phyloP scores from a whole-genome alignment of 345 rosid species.

The Bruguiera gymnorhiza region DNA sequence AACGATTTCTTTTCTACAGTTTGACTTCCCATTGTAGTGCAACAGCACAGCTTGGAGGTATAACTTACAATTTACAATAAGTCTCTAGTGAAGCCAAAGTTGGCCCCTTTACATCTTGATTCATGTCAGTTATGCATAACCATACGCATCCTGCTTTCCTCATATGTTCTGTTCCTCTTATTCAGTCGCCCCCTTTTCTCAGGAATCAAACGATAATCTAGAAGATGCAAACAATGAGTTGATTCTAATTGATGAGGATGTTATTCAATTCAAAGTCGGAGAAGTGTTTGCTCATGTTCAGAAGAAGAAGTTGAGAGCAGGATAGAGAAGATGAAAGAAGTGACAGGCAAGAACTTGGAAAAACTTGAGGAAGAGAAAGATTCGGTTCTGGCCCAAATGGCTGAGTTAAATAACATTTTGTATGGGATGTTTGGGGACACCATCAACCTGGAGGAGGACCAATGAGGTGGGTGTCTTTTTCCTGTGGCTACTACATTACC shows the following conservation, averaged over 20 bases:
- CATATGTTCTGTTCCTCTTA: not conserved
- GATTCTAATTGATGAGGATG: conserved; percentile 86
- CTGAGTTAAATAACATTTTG: conserved; percentile 73
- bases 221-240: conserved; percentile 91
- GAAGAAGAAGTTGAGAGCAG: conserved; percentile 79
- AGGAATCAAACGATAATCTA: conserved; percentile 83
- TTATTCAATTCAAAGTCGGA: conserved; percentile 78
- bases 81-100: too few species aligned
- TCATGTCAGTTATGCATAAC: too few species aligned
- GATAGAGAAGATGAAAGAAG: conserved; percentile 78
- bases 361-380: conserved; percentile 73
- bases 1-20: too few species aligned
- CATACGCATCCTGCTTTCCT: too few species aligned
- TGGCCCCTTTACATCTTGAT: too few species aligned
- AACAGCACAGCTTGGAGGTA: too few species aligned
- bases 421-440: conserved; percentile 85
- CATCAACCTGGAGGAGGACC: conserved; percentile 92
- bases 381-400: conserved; percentile 57
- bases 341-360: conserved; percentile 53
- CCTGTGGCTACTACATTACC: not conserved
- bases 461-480: not conserved
- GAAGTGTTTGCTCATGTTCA: conserved; percentile 88
- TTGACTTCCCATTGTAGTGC: too few species aligned
- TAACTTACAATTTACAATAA: too few species aligned
- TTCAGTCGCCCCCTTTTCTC: conserved; percentile 2